A percentile compares a stretch with the other conserved stretches of the same genome.
Evolutionary conservation across 2,329 filamentous ascomycete species (phyloP).

Genomic region (Raffaelea ambrosiae): DNA sequence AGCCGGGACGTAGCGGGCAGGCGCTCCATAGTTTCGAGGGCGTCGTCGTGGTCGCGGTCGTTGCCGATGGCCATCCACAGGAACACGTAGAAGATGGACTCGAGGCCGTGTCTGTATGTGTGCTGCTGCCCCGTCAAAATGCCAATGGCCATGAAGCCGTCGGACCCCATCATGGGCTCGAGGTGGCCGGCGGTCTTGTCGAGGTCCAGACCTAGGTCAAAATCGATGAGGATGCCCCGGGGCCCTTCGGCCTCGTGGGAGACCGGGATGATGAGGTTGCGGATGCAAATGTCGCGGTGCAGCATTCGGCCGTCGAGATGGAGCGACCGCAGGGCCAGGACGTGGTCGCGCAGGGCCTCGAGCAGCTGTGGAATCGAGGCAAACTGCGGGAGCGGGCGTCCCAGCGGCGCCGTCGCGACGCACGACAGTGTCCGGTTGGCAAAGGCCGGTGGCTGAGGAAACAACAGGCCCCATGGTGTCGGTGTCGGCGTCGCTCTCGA

Average conservation of each 20-base stretch:
- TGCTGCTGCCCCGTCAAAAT: slow-evolving; percentile 9
- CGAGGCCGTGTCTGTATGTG: slow-evolving; percentile 19
- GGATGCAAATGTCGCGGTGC: slow-evolving; percentile 25
- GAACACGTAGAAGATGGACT: slow-evolving; percentile 8
- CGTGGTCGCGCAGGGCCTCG: slow-evolving; percentile 21
- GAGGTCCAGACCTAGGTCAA: too few relatives aligned
- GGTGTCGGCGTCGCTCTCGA: too few relatives aligned
- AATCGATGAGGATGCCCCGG: too few relatives aligned
- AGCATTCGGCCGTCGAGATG: slow-evolving; percentile 23
- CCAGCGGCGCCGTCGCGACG: slow-evolving; percentile 2
- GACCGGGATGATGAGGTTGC: slow-evolving; percentile 30
- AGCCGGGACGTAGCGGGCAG: too few relatives aligned
- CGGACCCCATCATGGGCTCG: not conserved
- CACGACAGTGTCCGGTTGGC: not conserved
- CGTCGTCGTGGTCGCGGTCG: not conserved
- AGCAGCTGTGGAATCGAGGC: slow-evolving; percentile 22
- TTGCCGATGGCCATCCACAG: not conserved
- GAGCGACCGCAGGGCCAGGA: slow-evolving; percentile 27
- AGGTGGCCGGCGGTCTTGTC: slow-evolving; percentile 4
- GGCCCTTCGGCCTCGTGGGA: too few relatives aligned
- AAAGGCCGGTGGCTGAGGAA: not conserved
- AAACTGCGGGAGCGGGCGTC: slow-evolving; percentile 20
- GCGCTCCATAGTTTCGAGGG: too few relatives aligned
- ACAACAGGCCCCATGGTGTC: not conserved
- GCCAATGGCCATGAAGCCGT: slow-evolving; percentile 3